Evolutionary conservation across 768 basidiomycete species (phyloP), one percentile per base, ranked within the genome.

Genomic region (Macrolepiota fuliginosa): DNA sequence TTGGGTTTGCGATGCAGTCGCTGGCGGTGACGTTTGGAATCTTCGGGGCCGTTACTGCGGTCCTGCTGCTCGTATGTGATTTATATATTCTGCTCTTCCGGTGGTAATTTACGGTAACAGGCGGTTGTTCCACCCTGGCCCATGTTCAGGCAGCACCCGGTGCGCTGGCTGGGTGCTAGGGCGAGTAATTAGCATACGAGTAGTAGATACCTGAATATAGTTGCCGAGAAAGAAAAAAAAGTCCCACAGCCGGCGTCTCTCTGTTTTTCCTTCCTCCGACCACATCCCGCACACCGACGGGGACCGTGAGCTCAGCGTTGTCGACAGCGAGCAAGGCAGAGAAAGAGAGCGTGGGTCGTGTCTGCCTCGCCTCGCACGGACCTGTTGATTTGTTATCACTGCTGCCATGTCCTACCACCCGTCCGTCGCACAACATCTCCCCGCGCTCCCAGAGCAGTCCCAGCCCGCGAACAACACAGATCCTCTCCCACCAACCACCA

Each of bases 41-140:
- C 24, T 79, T 87, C 63, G 81, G 78, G 1, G 64, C 66, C 11
- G 70, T 77, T 7, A 77, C 76, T 9, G 55, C 76, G 2, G 63
- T 76, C 11, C 71, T 83, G n/a, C 71, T 74, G 3, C 49, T 82
- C 65, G 84, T 84, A 64, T 67, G 79, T 73, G n/a, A 25, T 52
- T 17, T 47, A 32, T 29, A 13, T 15, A 32, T 10, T 27, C 27
- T 60, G 35, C 13, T 42, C 15, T 45, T 50, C 19, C 49, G 24
- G 19, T 49, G 25, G 46, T 53, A 37, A 7, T 45, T 39, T 22
- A 52, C 19, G 42, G 17, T 7, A 3, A 17, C 64, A 91, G 90
- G 71, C 79, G 51, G 76, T 86, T 12, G 62, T 92, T 3, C 91
- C 90, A 0, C 86, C 86, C 9, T 92, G 91, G 91, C 81, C 85